Base-by-base conservation (phyloP, 352 stramenopile species). In the Pythium phragmitis region DNA sequence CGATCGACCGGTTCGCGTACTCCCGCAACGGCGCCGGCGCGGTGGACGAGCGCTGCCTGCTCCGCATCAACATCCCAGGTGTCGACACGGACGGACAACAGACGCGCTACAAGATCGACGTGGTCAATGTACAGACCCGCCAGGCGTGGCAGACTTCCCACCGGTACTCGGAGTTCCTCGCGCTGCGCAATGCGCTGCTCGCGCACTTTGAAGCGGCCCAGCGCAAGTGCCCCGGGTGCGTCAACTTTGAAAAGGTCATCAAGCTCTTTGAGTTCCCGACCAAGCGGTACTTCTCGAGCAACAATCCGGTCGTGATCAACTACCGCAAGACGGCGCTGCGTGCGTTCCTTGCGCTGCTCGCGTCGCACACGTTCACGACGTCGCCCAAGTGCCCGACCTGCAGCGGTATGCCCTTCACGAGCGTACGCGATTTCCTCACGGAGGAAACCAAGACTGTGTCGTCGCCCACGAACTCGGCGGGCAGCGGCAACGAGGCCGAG, bases 271-370 rank as follows among this genome's bases (percentile, higher is more conserved):
- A 95, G 60, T 95, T 95, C 66, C 86, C 86, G 28, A 72, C 75
- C 58, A 95, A 95, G 68, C 86, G 91, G 62, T 70, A 91, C 21
- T 95, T 95, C 68, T 86, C 80, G 26, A 92, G 82, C 72, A 82
- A 85, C 55, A 84, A 82, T 21, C 71, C 76, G 12, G 73, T 84
- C 7, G 86, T 95, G 17, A 77, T 95, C 57, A 90, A 89, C 57
- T 92, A 93, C 67, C 82, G 86, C 28, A 91, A 92, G 62, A 82
- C 85, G 55, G 82, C 84, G 45, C 70, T 95, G 49, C 75, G 78
- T 12, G 77, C 72, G 50, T 95, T 95, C 67, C 57, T 91, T 19
- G 72, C 80, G 13, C 60, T 95, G 60, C 71, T 92, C 0, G 82
- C 82, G 19, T 93, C 84, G 46, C 82, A 95, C 71, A 92, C 82